Base-by-base conservation (phyloP, 257 asterid species). In the Capsicum rhomboideum region DNA sequence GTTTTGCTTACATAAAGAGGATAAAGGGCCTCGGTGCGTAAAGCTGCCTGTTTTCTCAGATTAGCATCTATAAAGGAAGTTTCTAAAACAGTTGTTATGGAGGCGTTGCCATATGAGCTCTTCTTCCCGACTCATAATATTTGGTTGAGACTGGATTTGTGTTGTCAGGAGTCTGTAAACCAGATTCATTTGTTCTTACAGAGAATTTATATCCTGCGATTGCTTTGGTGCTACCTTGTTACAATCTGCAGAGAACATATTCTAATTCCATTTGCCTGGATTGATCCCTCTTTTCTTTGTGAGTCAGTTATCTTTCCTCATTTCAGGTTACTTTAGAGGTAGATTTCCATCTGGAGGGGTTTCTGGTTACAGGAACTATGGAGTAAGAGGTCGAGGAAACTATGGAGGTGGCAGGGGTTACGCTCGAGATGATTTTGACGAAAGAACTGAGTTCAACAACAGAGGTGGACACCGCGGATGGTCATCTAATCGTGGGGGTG, bases 311-410 rank as follows among this genome's bases (percentile, higher is more conserved):
- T 46, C 67, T 14, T 68, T 68, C 49, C 23, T 67, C 26, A 16
- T 18, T 82, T 78, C 90, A 93, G 97, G 94, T 58, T 90, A 84
- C 75, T 80, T 83, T 82, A 88, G 93, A 88, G 95, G 94, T 72
- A 88, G 98, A 82, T 93, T 91, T 83, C 92, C 85, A 82, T 49
- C 93, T 61, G 98, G 97, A 52, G 85, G 99, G 83, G 93, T 89
- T 79, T 86, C 91, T 23, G 98, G 95, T 31, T 95, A 86, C 90
- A 94, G 98, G 83, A 94, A 93, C 31, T 98, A 95, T 34, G 99
- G 97, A 58, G 83, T 68, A 44, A 93, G 98, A 84, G 98, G 97
- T 6, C 95, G 98, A 46, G 97, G 95, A 11, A 87, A 85, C 85
- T 94, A 90, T 67, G 96, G 90, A 71, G 96, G 97, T 79, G 90